Evolutionary conservation across 2,329 filamentous ascomycete genomes (phyloP).

Genomic region (Arthrinium phaeospermum): DNA sequence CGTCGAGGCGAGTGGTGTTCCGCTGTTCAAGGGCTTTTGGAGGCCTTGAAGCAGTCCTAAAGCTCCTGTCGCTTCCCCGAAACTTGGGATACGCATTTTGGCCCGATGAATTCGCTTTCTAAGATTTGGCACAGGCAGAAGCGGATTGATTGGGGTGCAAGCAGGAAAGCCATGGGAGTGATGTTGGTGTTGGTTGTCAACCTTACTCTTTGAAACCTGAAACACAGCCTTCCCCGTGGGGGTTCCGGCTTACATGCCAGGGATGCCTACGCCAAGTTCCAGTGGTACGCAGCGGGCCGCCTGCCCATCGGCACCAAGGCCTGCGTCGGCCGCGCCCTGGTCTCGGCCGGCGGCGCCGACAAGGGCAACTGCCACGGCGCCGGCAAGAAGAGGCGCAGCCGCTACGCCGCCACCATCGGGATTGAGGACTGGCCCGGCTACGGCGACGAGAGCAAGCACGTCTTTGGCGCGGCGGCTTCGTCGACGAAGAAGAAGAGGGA

Average conservation of each 20-base stretch:
- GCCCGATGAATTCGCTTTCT: background rate
- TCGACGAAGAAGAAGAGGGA: background rate
- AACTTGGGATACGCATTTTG: background rate
- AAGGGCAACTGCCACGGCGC: background rate
- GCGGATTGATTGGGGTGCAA: background rate
- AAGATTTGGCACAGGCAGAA: background rate
- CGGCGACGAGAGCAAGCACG: constrained; percentile 8
- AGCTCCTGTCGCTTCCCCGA: background rate
- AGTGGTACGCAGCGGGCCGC: too few species aligned
- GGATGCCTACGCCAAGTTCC: too few species aligned
- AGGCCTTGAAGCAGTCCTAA: background rate
- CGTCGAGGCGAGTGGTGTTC: background rate
- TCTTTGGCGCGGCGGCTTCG: background rate
- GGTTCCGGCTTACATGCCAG: background rate
- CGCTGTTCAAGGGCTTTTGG: background rate
- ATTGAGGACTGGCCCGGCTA: constrained; percentile 20
- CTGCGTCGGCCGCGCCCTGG: too few species aligned
- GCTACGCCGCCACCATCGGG: background rate
- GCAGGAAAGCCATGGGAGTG: background rate
- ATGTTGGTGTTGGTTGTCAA: background rate
- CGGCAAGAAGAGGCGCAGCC: background rate
- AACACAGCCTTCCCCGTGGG: background rate
- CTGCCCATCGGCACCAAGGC: too few species aligned
- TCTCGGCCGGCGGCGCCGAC: background rate
- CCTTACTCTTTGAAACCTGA: background rate